Conservation (phyloP, 1,284 basidiomycete genomes). For the Tilletia indica region DNA sequence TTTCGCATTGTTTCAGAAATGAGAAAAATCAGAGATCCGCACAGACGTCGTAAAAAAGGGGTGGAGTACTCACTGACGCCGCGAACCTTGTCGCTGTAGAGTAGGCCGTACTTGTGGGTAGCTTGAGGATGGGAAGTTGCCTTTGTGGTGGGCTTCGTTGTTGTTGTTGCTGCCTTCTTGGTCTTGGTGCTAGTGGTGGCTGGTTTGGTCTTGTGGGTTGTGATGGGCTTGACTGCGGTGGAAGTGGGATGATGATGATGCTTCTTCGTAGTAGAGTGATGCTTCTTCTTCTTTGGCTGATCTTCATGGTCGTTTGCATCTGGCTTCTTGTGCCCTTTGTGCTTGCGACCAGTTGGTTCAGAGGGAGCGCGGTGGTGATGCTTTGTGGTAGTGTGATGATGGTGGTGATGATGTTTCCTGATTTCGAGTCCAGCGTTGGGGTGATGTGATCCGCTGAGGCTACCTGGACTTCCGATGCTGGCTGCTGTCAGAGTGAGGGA, state of each 20-base stretch:
- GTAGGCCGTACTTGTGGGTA: conserved; percentile 15
- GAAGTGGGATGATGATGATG: conserved; percentile 31
- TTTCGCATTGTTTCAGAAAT: too few relatives aligned
- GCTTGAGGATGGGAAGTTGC: neutral
- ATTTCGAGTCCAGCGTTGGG: neutral
- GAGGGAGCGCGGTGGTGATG: neutral
- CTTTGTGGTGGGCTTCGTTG: neutral
- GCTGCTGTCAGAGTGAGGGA: neutral
- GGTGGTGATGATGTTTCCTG: conserved; percentile 4
- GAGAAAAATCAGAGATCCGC: too few relatives aligned
- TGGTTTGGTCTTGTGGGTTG: neutral
- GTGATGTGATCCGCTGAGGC: neutral
- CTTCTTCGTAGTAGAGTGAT: conserved; percentile 9
- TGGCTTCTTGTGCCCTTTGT: neutral
- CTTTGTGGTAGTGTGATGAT: neutral
- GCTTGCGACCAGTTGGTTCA: neutral
- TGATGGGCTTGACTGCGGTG: neutral
- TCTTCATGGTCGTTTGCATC: neutral
- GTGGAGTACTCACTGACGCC: conserved; percentile 16
- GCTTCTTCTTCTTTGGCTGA: conserved; percentile 12
- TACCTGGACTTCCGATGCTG: neutral
- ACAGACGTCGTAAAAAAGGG: neutral
- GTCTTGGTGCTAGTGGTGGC: neutral
- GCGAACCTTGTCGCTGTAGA: conserved; percentile 11
- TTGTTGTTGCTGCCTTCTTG: neutral